Percentiles rank a stretch among this genome's conserved stretches.
These are phyloP conservation scores for Gyrodon lividus DNA, from an alignment of 768 basidiomycete genomes.

Conservation along the genomic window DNA sequence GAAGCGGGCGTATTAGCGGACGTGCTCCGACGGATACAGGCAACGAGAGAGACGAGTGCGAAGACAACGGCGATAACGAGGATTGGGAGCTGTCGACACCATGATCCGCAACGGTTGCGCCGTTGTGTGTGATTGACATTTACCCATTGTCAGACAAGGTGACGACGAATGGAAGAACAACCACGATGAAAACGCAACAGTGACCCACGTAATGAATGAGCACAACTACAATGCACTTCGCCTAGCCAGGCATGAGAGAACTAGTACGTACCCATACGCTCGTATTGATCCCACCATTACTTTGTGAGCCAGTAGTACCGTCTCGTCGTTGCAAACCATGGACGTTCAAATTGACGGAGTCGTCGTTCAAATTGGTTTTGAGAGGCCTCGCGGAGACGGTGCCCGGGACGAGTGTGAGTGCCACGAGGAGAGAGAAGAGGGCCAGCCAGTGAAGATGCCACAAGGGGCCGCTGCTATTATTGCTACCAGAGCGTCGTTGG, in stretches of 20 bases:
- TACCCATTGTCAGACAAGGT: no score
- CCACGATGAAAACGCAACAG: not conserved
- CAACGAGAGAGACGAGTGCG: conserved; percentile 17
- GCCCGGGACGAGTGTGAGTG: not conserved
- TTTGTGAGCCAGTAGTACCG: not conserved
- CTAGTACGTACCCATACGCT: conserved; percentile 26
- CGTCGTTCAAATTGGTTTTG: not conserved
- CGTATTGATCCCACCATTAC: conserved; percentile 11
- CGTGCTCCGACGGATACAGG: conserved; percentile 22
- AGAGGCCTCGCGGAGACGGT: conserved; percentile 11
- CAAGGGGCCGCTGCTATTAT: not conserved
- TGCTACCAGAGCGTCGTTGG: conserved; percentile 12
- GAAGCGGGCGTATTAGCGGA: not conserved
- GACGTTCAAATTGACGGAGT: not conserved
- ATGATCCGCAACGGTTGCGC: not conserved
- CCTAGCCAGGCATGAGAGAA: not conserved
- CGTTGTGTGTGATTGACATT: no score
- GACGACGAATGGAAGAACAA: not conserved
- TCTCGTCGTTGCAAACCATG: not conserved
- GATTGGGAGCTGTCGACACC: conserved; percentile 25
- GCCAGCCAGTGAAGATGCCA: not conserved
- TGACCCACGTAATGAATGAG: not conserved
- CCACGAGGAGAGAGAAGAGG: conserved; percentile 1
- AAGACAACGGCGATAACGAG: conserved; percentile 24
- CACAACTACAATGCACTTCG: not conserved